Base-by-base conservation (phyloP, 192 early-diverging fungal genomes). In the Geranomyces variabilis region DNA sequence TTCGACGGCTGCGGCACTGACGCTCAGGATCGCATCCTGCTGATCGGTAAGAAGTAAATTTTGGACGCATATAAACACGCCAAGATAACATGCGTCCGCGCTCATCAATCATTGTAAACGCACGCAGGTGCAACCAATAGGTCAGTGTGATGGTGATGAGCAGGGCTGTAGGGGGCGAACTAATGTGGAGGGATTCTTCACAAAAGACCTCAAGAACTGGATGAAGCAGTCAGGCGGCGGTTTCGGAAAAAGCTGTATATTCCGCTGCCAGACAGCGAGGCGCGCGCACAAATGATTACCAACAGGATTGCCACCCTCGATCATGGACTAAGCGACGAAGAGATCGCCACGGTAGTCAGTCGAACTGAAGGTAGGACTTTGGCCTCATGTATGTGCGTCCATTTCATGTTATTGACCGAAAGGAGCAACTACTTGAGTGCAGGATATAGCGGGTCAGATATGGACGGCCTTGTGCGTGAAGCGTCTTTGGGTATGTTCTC, bases 391-490 rank as follows among this genome's bases (percentile, higher is more conserved):
- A n/a, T 41, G 36, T 41, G 10, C 10, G 36, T 7, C 36, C 3
- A 41, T 7, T 41, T 41, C 36, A 7, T 3, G 10, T 41, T 10
- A 41, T 41, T 41, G 3, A 3, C 36, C 10, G 36, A 41, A 41
- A 41, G 36, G 36, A 3, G 36, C 36, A 41, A 41, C 36, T 41
- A n/a, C n/a, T 41, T 41, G 36, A 43, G 9, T 41, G 17, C 41
- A 36, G 89, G 93, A 7, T 95, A 90, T 71, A 93, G 91, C 13
- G 94, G 94, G 0, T 93, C 93, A 3, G 95, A 97, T 65, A 91
- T 96, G 88, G 91, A 91, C 56, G 90, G 91, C 26, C 81, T 97
- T 28, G 89, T 93, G 66, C 79, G 92, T 22, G 89, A 88, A 65
- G 86, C 86, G 3, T 77, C 75, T 0, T 47, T 86, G 9, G 84